These are phyloP conservation scores for Ambispora gerdemannii DNA, from an alignment of 192 early-diverging fungal species.

Conservation along the genomic window DNA sequence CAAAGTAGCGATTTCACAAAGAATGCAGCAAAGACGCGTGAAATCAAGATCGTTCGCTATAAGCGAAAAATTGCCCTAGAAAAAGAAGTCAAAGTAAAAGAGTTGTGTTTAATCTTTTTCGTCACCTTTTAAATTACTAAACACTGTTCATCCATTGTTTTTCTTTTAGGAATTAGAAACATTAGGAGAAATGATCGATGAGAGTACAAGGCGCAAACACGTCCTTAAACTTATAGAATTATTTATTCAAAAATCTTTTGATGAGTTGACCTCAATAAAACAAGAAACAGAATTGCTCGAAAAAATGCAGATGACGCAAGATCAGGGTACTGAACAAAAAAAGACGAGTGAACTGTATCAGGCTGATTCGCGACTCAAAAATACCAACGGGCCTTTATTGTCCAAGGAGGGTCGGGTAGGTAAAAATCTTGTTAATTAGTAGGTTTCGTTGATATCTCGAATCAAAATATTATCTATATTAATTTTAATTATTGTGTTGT, in stretches of 20 bases:
- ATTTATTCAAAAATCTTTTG: conserved; percentile 66
- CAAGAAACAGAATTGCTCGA: conserved; percentile 80
- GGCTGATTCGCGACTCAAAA: conserved; percentile 26
- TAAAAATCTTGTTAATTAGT: no score
- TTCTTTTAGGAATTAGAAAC: conserved; percentile 35
- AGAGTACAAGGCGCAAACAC: conserved; percentile 58
- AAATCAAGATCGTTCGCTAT: conserved; percentile 71
- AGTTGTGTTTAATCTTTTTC: conserved; percentile 30
- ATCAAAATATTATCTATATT: conserved; percentile 1
- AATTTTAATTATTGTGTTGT: conserved; percentile 13
- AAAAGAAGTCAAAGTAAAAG: conserved; percentile 59
- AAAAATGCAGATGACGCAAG: conserved; percentile 62
- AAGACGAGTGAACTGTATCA: conserved; percentile 34
- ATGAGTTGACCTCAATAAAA: conserved; percentile 63
- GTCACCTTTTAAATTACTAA: neutral
- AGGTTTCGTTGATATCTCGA: neutral
- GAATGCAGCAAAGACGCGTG: conserved; percentile 54
- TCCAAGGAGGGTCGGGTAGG: conserved; percentile 45
- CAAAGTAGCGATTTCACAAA: conserved; percentile 35
- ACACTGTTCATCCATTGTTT: neutral
- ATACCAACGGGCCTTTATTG: conserved; percentile 51
- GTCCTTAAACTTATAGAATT: conserved; percentile 70
- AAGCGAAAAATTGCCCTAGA: conserved; percentile 55
- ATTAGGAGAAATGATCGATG: conserved; percentile 32
- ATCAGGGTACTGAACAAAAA: conserved; percentile 29